phyloP scores from a whole-genome alignment of 805 yeast genomes.

The Lipomyces yamanashiensis region DNA sequence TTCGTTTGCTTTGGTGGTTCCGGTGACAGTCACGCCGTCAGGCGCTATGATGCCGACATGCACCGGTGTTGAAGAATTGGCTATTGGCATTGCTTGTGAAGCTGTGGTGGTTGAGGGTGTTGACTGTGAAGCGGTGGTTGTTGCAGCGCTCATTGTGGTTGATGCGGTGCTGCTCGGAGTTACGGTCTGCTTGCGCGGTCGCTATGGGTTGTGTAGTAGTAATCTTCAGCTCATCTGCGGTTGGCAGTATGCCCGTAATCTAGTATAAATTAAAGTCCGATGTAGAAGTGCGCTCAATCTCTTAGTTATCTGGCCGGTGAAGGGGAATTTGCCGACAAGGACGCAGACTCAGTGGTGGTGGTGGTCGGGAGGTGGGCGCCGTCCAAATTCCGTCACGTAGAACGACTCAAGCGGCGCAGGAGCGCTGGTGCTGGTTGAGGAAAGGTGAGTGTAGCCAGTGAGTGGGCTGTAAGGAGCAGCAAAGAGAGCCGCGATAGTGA shows the following conservation, averaged over 20 bases:
- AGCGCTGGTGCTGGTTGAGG: not conserved
- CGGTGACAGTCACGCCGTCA: not conserved
- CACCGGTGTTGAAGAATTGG: not conserved
- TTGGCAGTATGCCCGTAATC: not conserved
- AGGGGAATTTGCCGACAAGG: too few relatives aligned
- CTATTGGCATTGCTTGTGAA: not conserved
- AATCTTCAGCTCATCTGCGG: constrained; percentile 1
- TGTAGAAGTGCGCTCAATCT: too few relatives aligned
- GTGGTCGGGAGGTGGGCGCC: not conserved
- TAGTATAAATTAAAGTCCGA: not conserved
- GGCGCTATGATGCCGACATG: too few relatives aligned
- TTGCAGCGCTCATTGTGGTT: not conserved
- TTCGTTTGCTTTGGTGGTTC: not conserved
- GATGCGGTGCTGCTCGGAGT: not conserved
- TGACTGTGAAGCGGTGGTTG: not conserved
- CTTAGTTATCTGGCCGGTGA: not conserved
- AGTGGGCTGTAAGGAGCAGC: not conserved
- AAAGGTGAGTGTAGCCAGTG: not conserved
- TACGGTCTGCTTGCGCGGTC: not conserved
- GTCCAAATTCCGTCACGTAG: not conserved
- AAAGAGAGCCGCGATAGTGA: not conserved
- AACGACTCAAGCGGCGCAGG: not conserved
- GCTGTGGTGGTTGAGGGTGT: not conserved
- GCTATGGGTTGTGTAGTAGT: not conserved
- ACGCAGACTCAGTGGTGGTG: too few relatives aligned